Percentiles rank a stretch among this genome's conserved stretches.
Evolutionary conservation across 2,329 filamentous ascomycete species (phyloP).

Genomic region (Arthrobotrys conoides): DNA sequence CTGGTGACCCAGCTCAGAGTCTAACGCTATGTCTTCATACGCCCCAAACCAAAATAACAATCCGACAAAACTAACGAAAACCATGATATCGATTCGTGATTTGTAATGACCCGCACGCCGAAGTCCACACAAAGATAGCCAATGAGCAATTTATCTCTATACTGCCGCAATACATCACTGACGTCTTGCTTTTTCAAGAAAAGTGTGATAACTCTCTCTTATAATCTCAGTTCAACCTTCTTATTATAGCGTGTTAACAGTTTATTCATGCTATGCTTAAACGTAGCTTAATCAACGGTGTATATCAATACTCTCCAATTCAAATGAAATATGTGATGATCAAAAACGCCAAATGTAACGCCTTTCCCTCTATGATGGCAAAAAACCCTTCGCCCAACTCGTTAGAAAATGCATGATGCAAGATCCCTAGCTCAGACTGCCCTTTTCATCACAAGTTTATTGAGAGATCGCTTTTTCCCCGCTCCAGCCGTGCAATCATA

Average conservation of each 20-base stretch:
- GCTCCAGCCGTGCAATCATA: slow-evolving; percentile 24
- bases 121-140: too few species aligned
- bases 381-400: neutral
- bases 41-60: too few species aligned
- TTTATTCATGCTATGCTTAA: neutral
- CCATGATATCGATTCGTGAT: neutral
- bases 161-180: too few species aligned
- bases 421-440: neutral
- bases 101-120: too few species aligned
- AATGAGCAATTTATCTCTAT: neutral
- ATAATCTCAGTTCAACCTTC: neutral
- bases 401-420: neutral
- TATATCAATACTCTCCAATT: neutral
- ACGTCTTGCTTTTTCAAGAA: too few species aligned
- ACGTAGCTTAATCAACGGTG: neutral
- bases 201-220: neutral
- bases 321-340: neutral
- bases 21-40: neutral
- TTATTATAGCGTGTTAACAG: too few species aligned
- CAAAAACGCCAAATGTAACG: neutral
- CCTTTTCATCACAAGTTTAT: neutral
- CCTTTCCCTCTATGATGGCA: neutral
- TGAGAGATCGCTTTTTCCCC: neutral
- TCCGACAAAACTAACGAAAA: neutral
- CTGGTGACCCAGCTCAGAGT: too few species aligned